Base-by-base conservation (phyloP, 768 basidiomycete genomes). In the Russula sp. region DNA sequence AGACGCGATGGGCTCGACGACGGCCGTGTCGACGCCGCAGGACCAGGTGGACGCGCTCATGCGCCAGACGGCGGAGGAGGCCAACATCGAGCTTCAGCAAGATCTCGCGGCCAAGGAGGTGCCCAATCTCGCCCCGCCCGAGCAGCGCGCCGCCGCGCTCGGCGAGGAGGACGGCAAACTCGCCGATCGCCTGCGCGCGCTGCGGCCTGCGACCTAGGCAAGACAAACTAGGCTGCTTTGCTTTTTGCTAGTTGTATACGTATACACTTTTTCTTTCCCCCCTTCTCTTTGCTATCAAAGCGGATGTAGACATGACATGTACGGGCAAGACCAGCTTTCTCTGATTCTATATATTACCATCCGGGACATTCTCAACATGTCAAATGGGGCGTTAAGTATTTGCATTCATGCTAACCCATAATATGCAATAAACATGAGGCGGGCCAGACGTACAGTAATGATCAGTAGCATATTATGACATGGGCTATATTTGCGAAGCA, bases 1-100 rank as follows among this genome's bases (percentile, higher is more conserved):
- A 70, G 91, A 93, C 61, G 87, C 94, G 42, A 98, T 99, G 88
- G 85, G 86, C 10, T 83, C 88, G 58, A 93, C 95, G 25, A 96
- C 93, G 2, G 97, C 95, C 20, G 83, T 89, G 43, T 87, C 93
- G 13, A 95, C 92, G 6, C 97, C 97, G 1, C 93, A 98, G 73
- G 97, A 99, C 75, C 95, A 99, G 73, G 88, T 99, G 71, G 97
- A 99, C 71, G 76, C 80, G 34, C 84, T 98, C 25, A 80, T 99
- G 79, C 84, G 87, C 59, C 93, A 95, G 75, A 94, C 92, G 22
- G 97, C 97, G 5, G 97, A 98, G 71, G 96, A 99, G 73, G 93
- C 93, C 25, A 89, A 98, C 66, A 89, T 99, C 61, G 93, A 99
- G 72, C 75, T 97, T 29, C 87, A 93, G 72, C 97, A 98, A 58